Conservation (phyloP, 768 basidiomycete species). For the Termitomyces sp. region DNA sequence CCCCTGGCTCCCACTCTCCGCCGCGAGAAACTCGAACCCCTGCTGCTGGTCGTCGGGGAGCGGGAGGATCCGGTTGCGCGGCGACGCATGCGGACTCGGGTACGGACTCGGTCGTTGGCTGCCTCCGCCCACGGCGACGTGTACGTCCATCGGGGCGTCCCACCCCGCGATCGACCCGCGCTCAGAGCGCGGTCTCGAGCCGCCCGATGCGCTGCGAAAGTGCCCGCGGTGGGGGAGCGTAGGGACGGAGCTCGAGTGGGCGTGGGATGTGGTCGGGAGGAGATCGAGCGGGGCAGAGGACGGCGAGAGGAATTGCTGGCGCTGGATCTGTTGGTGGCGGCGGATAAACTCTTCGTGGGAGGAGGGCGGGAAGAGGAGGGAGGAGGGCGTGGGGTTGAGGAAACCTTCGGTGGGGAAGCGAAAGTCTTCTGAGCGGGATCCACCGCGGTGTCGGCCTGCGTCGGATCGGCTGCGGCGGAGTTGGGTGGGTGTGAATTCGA, state of each 20-base stretch:
- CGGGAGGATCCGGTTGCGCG: constrained; percentile 40
- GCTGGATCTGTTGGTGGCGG: constrained; percentile 20
- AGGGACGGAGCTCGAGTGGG: constrained; percentile 9
- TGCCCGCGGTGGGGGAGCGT: constrained; percentile 22
- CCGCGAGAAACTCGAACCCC: too few species aligned
- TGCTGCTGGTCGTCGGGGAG: constrained; percentile 25
- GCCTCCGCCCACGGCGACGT: too few species aligned
- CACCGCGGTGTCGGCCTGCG: constrained; percentile 15
- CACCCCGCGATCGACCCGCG: constrained; percentile 28
- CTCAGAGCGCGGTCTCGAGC: constrained; percentile 30
- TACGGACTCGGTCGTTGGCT: constrained; percentile 54
- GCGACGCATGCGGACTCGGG: constrained; percentile 66
- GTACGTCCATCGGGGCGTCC: constrained; percentile 17
- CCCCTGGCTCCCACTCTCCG: neutral
- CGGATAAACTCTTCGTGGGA: constrained; percentile 20
- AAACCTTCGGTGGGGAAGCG: constrained; percentile 4
- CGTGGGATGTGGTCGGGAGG: constrained; percentile 16
- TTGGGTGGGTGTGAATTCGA: constrained; percentile 15
- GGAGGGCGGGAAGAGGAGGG: constrained; percentile 15
- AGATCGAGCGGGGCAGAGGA: too few species aligned
- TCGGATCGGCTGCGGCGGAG: constrained; percentile 28
- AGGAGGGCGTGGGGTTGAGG: neutral
- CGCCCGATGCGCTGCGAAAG: constrained; percentile 38
- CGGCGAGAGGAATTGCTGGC: constrained; percentile 17
- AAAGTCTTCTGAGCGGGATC: constrained; percentile 47